Conservation (phyloP, 441 rosid genomes). For the Caryocar brasiliense region DNA sequence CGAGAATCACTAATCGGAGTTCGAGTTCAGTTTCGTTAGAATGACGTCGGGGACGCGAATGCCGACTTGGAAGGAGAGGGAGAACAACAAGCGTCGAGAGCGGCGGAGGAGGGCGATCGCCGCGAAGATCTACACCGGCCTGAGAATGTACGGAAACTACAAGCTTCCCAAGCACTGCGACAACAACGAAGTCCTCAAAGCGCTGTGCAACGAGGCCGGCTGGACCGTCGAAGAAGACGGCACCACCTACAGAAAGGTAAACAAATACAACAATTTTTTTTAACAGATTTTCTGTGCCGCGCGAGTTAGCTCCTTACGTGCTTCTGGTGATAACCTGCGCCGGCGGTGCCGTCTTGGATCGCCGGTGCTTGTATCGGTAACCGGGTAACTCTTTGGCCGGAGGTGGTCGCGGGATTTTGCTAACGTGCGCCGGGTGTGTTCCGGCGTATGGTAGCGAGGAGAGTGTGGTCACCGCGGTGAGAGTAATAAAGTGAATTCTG, state of each 20-base stretch:
- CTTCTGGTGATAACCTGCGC: neutral
- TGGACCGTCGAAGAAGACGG: conserved; percentile 71
- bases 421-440: conserved; percentile 9
- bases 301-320: neutral
- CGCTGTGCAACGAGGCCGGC: conserved; percentile 57
- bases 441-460: conserved; percentile 3
- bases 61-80: conserved; percentile 69
- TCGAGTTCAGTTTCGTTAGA: no score
- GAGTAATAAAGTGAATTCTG: neutral
- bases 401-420: neutral
- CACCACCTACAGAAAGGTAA: conserved; percentile 63
- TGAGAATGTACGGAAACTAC: conserved; percentile 57
- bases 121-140: conserved; percentile 56
- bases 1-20: no score
- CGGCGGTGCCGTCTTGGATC: neutral
- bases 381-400: neutral
- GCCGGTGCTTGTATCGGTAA: conserved; percentile 2
- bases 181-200: conserved; percentile 62
- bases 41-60: conserved; percentile 63
- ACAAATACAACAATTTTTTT: neutral
- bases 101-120: conserved; percentile 58
- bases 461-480: neutral
- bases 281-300: neutral
- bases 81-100: conserved; percentile 65
- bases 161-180: conserved; percentile 69